Percentiles rank a stretch among this genome's conserved stretches.
phyloP scores from a whole-genome alignment of 2,329 filamentous ascomycete genomes.

The Aspergillus felis region DNA sequence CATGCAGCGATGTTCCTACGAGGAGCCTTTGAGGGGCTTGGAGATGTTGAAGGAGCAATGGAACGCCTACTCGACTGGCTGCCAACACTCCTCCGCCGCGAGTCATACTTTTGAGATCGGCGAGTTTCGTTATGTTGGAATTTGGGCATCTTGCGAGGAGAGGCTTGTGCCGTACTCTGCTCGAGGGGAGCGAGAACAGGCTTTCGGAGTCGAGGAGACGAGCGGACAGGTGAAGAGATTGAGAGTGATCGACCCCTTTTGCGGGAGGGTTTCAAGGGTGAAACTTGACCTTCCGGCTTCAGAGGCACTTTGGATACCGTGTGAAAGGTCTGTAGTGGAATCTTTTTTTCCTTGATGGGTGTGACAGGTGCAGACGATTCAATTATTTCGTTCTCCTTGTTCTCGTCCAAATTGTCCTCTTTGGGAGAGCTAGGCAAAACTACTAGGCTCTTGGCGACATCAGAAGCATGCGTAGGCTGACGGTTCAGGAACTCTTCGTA shows the following conservation, averaged over 20 bases:
- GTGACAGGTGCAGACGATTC: constrained; percentile 47
- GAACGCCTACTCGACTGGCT: constrained; percentile 4
- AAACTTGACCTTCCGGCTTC: constrained; percentile 58
- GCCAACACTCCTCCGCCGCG: constrained; percentile 11
- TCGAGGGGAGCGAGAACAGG: constrained; percentile 19
- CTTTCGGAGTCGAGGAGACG: constrained; percentile 27
- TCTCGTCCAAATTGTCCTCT: constrained; percentile 39
- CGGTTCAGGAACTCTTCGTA: constrained; percentile 59
- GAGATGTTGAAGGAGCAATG: constrained; percentile 13
- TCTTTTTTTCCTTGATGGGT: constrained; percentile 47
- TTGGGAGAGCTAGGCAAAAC: neutral
- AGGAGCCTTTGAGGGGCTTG: constrained; percentile 27
- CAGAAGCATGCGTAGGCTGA: constrained; percentile 50
- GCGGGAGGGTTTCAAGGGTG: constrained; percentile 43
- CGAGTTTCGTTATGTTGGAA: constrained; percentile 17
- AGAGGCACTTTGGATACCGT: constrained; percentile 75
- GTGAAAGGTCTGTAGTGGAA: constrained; percentile 57
- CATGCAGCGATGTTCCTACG: constrained; percentile 20
- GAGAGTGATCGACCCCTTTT: constrained; percentile 52
- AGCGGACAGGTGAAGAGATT: constrained; percentile 39
- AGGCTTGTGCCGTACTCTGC: constrained; percentile 18
- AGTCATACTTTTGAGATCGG: constrained; percentile 13
- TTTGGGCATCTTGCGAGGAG: constrained; percentile 26
- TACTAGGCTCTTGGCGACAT: neutral
- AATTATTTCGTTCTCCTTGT: constrained; percentile 27